Evolutionary conservation across 2,329 filamentous ascomycete genomes (phyloP).

Genomic region (Rachicladosporium sp.): DNA sequence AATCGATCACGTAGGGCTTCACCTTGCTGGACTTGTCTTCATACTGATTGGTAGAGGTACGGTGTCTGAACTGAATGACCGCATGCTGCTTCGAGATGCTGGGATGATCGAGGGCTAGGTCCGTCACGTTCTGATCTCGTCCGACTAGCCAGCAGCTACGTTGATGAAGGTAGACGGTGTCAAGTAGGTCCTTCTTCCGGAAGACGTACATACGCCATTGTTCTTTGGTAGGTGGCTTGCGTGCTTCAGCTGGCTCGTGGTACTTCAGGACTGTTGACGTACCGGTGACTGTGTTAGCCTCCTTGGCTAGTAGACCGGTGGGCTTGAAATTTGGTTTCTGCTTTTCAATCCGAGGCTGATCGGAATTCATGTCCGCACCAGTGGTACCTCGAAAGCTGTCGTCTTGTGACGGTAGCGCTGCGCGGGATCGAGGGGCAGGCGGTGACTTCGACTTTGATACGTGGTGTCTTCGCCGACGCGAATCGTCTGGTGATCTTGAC

Average conservation of each 20-base stretch:
- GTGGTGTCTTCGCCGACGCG: slow-evolving; percentile 13
- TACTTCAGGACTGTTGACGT: slow-evolving; percentile 80
- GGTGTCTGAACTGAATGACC: slow-evolving; percentile 81
- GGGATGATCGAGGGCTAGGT: slow-evolving; percentile 75
- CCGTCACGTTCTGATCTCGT: slow-evolving; percentile 66
- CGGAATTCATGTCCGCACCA: slow-evolving; percentile 12
- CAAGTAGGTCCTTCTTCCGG: slow-evolving; percentile 64
- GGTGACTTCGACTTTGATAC: slow-evolving; percentile 8
- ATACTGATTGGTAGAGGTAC: slow-evolving; percentile 72
- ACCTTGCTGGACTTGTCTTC: slow-evolving; percentile 65
- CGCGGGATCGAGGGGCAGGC: slow-evolving; percentile 29
- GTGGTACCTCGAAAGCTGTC: slow-evolving; percentile 28
- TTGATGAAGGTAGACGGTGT: slow-evolving; percentile 63
- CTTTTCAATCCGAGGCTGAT: slow-evolving; percentile 40
- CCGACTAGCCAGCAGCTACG: slow-evolving; percentile 89
- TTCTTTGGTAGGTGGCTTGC: slow-evolving; percentile 68
- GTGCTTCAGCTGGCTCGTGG: slow-evolving; percentile 84
- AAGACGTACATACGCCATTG: slow-evolving; percentile 89
- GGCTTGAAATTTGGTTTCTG: slow-evolving; percentile 78
- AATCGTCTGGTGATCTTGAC: slow-evolving; percentile 15
- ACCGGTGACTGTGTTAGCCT: slow-evolving; percentile 71
- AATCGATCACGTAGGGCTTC: slow-evolving; percentile 76
- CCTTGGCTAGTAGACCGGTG: slow-evolving; percentile 74
- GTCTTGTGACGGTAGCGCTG: slow-evolving; percentile 35
- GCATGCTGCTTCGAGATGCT: slow-evolving; percentile 94